Percentiles rank a stretch among this genome's conserved stretches.
Conservation (phyloP, 257 asterid genomes). For the Solanum neorickii region DNA sequence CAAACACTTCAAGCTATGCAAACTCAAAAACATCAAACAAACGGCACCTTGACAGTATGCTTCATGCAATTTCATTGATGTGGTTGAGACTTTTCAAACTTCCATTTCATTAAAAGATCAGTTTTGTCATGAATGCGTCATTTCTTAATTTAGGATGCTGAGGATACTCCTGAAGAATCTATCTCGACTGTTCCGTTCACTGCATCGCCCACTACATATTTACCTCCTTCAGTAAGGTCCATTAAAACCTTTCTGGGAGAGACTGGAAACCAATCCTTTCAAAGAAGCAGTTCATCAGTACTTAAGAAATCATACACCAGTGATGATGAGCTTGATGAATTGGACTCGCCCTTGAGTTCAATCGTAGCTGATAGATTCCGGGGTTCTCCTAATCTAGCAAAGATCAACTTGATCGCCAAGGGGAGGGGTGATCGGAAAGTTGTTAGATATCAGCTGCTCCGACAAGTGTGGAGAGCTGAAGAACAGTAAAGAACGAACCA, state of each 20-base stretch:
- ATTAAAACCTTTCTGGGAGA: constrained; percentile 39
- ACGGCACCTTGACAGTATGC: not conserved
- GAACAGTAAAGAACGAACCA: constrained; percentile 7
- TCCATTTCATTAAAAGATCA: not conserved
- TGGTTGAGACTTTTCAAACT: not conserved
- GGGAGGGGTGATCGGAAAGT: constrained; percentile 43
- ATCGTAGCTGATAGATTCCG: constrained; percentile 46
- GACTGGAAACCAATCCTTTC: constrained; percentile 37
- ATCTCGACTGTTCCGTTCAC: constrained; percentile 45
- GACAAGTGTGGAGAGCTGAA: constrained; percentile 45
- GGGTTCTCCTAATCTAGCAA: constrained; percentile 32
- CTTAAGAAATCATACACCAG: constrained; percentile 57
- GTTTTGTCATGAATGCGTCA: not conserved
- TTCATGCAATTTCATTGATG: not conserved
- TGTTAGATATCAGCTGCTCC: constrained; percentile 55
- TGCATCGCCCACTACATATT: constrained; percentile 36
- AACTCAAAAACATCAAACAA: not conserved
- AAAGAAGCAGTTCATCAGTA: constrained; percentile 36
- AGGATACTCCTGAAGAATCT: constrained; percentile 15
- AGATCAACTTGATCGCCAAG: constrained; percentile 36
- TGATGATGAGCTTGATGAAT: constrained; percentile 77
- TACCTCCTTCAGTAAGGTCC: constrained; percentile 60
- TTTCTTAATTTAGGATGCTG: constrained; percentile 26
- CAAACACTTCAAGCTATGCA: too few species aligned
- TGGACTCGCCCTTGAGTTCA: constrained; percentile 57